These are phyloP conservation scores for Malus sylvestris DNA, from an alignment of 306 rosid genomes.

Conservation along the genomic window DNA sequence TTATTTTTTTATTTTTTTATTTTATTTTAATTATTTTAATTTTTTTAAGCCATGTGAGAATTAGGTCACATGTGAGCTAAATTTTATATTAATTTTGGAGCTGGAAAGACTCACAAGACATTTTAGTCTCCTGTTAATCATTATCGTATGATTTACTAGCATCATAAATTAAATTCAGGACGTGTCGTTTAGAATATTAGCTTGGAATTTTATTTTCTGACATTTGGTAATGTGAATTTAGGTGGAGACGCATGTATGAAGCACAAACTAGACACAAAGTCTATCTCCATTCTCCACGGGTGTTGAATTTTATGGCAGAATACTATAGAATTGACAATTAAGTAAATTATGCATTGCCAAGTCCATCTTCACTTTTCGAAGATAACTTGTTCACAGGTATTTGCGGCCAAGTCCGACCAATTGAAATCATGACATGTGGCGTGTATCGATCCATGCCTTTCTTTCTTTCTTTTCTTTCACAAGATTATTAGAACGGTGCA, in stretches of 20 bases:
- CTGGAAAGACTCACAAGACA: too few relatives aligned
- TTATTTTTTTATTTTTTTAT: too few relatives aligned
- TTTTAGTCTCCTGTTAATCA: fast-evolving
- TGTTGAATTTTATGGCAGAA: not conserved
- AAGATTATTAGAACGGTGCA: too few relatives aligned
- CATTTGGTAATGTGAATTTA: too few relatives aligned
- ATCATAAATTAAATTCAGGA: too few relatives aligned
- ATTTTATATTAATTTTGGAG: too few relatives aligned
- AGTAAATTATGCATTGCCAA: not conserved
- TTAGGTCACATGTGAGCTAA: too few relatives aligned
- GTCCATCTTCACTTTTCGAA: not conserved
- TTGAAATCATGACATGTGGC: not conserved
- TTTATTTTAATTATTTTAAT: too few relatives aligned
- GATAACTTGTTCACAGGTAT: not conserved
- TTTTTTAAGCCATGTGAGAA: not conserved
- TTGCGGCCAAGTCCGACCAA: not conserved
- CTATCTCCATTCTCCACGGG: not conserved
- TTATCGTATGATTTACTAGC: fast-evolving
- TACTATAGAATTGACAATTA: not conserved
- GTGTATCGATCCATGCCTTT: not conserved
- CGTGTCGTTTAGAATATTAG: too few relatives aligned
- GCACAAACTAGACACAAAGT: not conserved
- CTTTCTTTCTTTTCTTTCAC: too few relatives aligned
- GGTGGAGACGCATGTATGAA: not conserved
- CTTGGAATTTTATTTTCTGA: too few relatives aligned